Percentiles rank a stretch among this genome's conserved stretches.
phyloP scores from a whole-genome alignment of 345 rosid species.

The Passiflora organensis region DNA sequence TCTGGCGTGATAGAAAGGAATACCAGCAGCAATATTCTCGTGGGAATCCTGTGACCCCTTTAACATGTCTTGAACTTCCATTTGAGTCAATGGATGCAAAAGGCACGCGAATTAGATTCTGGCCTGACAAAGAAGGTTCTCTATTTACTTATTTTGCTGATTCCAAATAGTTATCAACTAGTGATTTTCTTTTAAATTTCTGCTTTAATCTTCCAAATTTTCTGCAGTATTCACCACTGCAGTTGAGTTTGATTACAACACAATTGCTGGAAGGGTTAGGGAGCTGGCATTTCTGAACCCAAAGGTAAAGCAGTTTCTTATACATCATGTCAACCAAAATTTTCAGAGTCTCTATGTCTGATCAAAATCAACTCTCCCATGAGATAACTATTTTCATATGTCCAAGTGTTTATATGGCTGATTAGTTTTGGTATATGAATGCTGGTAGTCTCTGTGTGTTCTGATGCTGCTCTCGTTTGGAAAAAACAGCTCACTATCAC shows the following conservation, averaged over 20 bases:
- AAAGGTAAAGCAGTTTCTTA: slow-evolving; percentile 40
- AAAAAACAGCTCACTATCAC: slow-evolving; percentile 59
- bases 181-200: slow-evolving; percentile 14
- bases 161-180: slow-evolving; percentile 2
- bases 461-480: too few species aligned
- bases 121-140: slow-evolving; percentile 97
- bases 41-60: slow-evolving; percentile 67
- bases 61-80: slow-evolving; percentile 48
- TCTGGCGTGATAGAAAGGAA: slow-evolving; percentile 88
- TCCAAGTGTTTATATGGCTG: slow-evolving; percentile 1
- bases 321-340: slow-evolving; percentile 2
- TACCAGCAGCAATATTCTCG: slow-evolving; percentile 78
- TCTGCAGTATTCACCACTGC: slow-evolving; percentile 78
- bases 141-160: slow-evolving; percentile 7
- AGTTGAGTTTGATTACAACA: slow-evolving; percentile 80
- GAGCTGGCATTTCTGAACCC: slow-evolving; percentile 97
- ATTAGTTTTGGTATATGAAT: background rate
- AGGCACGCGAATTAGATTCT: slow-evolving; percentile 81
- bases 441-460: slow-evolving; percentile 5
- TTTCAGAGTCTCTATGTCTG: background rate
- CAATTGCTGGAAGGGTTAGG: slow-evolving; percentile 82
- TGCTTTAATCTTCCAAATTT: slow-evolving; percentile 8
- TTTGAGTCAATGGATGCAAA: slow-evolving; percentile 48
- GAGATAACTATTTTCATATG: background rate
- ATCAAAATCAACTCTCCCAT: too few species aligned